Conservation (phyloP, 106 monocot species). For the Dendrobium nobile region DNA sequence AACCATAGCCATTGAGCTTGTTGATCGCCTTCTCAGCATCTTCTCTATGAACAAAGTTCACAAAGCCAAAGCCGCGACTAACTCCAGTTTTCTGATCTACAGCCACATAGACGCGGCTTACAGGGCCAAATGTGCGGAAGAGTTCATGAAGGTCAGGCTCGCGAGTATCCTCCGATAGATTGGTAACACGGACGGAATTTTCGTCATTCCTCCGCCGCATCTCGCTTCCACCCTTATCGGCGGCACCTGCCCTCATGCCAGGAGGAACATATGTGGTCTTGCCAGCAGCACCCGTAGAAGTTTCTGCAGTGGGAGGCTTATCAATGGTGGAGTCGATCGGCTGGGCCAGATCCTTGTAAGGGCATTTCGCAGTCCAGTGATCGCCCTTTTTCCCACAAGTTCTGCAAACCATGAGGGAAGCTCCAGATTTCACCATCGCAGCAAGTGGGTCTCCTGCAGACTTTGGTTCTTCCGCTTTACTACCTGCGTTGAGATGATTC, state of each 20-base stretch:
- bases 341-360: slow-evolving; percentile 76
- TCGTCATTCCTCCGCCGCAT: slow-evolving; percentile 87
- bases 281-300: slow-evolving; percentile 12
- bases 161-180: slow-evolving; percentile 86
- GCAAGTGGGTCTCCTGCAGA: slow-evolving; percentile 50
- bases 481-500: slow-evolving; percentile 27
- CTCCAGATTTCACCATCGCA: slow-evolving; percentile 34
- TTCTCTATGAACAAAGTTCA: slow-evolving; percentile 77
- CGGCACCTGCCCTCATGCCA: slow-evolving; percentile 46
- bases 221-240: slow-evolving; percentile 26
- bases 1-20: slow-evolving; percentile 95
- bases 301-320: slow-evolving; percentile 35
- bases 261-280: slow-evolving; percentile 61
- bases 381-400: slow-evolving; percentile 83
- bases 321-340: slow-evolving; percentile 32
- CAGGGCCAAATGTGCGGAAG: slow-evolving; percentile 77
- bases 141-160: slow-evolving; percentile 87
- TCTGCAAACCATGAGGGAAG: slow-evolving; percentile 81
- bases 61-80: slow-evolving; percentile 85
- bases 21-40: slow-evolving; percentile 87
- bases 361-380: slow-evolving; percentile 91
- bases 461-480: slow-evolving; percentile 54
- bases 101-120: slow-evolving; percentile 81
- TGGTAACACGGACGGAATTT: slow-evolving; percentile 91
- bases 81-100: slow-evolving; percentile 88